Conservation (phyloP, 768 basidiomycete species). For the Boletus huronensis region DNA sequence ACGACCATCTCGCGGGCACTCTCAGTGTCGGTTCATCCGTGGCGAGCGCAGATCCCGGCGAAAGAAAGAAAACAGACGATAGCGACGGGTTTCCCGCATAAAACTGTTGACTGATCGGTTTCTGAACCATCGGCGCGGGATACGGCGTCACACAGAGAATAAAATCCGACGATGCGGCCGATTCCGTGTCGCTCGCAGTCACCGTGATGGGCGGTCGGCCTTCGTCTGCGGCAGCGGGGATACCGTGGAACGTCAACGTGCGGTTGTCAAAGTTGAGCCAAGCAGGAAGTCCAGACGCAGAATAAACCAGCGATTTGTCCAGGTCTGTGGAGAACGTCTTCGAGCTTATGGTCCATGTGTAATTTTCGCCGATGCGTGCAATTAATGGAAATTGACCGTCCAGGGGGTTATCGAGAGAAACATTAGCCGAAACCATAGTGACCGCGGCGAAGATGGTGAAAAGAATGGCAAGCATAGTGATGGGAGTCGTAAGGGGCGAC, state of each 20-base stretch:
- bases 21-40: conserved; percentile 55
- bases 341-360: conserved; percentile 64
- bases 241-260: conserved; percentile 63
- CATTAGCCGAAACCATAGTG: conserved; percentile 41
- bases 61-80: conserved; percentile 71
- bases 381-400: conserved; percentile 74
- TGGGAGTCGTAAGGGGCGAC: conserved; percentile 47
- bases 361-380: conserved; percentile 63
- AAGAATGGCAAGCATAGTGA: conserved; percentile 64
- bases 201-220: conserved; percentile 61
- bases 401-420: conserved; percentile 56
- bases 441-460: conserved; percentile 44
- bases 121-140: conserved; percentile 51
- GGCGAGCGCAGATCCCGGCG: conserved; percentile 54
- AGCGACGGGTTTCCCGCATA: conserved; percentile 55
- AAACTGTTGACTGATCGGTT: conserved; percentile 60
- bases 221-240: conserved; percentile 58
- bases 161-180: conserved; percentile 50
- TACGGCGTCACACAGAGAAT: conserved; percentile 54
- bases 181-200: conserved; percentile 53
- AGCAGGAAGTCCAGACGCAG: conserved; percentile 54
- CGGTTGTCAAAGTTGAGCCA: conserved; percentile 76
- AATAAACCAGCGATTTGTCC: conserved; percentile 46
- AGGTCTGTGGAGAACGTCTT: conserved; percentile 58
- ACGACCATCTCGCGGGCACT: conserved; percentile 82